phyloP scores from a whole-genome alignment of 352 stramenopile genomes.

The Phytophthora pisi region DNA sequence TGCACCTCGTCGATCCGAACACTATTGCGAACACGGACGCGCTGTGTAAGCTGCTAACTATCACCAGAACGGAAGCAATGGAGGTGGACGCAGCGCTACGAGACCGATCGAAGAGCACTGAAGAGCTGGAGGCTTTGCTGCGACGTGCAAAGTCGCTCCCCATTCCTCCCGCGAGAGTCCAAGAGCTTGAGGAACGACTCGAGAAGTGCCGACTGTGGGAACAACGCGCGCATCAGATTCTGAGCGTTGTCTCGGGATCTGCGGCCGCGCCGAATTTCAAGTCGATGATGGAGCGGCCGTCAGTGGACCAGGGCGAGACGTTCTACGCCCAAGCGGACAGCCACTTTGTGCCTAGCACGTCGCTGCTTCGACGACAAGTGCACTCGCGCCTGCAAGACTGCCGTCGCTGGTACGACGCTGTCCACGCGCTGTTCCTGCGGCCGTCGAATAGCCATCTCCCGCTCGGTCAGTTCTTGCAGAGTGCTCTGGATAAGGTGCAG shows the following conservation, averaged over 20 bases:
- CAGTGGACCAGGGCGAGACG: slow-evolving; percentile 50
- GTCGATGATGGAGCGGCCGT: slow-evolving; percentile 34
- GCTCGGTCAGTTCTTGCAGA: slow-evolving; percentile 54
- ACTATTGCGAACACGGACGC: slow-evolving; percentile 48
- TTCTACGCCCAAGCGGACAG: slow-evolving; percentile 64
- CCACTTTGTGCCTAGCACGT: slow-evolving; percentile 66
- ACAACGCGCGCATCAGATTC: slow-evolving; percentile 46
- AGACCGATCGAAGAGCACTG: slow-evolving; percentile 50
- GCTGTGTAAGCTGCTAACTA: slow-evolving; percentile 40
- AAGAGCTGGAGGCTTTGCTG: slow-evolving; percentile 54
- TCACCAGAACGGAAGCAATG: slow-evolving; percentile 30
- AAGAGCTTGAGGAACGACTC: slow-evolving; percentile 60
- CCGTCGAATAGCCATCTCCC: slow-evolving; percentile 40
- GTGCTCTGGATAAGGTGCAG: slow-evolving; percentile 41
- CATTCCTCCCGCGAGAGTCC: slow-evolving; percentile 44
- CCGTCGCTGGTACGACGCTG: slow-evolving; percentile 60
- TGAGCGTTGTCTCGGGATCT: slow-evolving; percentile 27
- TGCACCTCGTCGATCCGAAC: slow-evolving; percentile 17
- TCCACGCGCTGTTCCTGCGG: slow-evolving; percentile 64
- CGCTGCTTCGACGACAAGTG: slow-evolving; percentile 65
- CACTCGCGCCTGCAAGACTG: slow-evolving; percentile 71
- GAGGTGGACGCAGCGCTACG: slow-evolving; percentile 39
- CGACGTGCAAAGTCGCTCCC: slow-evolving; percentile 39
- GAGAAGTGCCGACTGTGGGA: slow-evolving; percentile 64
- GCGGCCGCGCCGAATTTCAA: slow-evolving; percentile 10